Base-by-base conservation (phyloP, 441 rosid species). In the Dalechampia spathulata region DNA sequence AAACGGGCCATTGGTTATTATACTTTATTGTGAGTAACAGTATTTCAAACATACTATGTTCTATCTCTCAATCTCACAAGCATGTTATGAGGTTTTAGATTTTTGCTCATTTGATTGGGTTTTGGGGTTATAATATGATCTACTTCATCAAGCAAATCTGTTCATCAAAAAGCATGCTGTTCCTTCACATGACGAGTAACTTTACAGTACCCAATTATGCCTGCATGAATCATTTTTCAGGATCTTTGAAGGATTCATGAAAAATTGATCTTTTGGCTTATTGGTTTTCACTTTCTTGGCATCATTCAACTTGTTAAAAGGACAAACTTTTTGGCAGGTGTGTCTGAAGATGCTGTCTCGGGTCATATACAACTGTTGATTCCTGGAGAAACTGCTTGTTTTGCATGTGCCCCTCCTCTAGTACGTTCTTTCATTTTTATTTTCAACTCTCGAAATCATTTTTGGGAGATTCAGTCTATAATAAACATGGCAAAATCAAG, bases 341-440 rank as follows among this genome's bases (percentile, higher is more conserved):
- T 89, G 49, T 89, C 97, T 23, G 97, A 92, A 76, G 99, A 87
- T 80, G 97, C 96, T 49, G 96, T 93, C 62, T 93, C 97, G 49
- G 97, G 95, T 71, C 97, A 89, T 69, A 89, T 92, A 78, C 99
- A 89, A 65, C 73, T 89, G 68, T 67, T 92, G 70, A 78, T 86
- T 79, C 96, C 97, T 1, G 96, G 96, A 77, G 96, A 85, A 77
- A 86, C 96, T 68, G 97, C 96, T 51, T 92, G 96, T 76, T 92
- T 92, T 82, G 97, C 97, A 17, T 89, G 96, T 75, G 90, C 99
- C 28, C 96, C 97, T 60, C 99, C 97, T 43, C 68, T 92, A 76
- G 99, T 92, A 82, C 58, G 69, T 30, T 30, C 34, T 3, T 64
- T 68, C 51, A 34, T 49, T 53, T 20, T 27, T 38, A 44, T 32